These are phyloP conservation scores for Solanum aculeatissimum DNA, from an alignment of 305 asterid genomes.

Conservation along the genomic window DNA sequence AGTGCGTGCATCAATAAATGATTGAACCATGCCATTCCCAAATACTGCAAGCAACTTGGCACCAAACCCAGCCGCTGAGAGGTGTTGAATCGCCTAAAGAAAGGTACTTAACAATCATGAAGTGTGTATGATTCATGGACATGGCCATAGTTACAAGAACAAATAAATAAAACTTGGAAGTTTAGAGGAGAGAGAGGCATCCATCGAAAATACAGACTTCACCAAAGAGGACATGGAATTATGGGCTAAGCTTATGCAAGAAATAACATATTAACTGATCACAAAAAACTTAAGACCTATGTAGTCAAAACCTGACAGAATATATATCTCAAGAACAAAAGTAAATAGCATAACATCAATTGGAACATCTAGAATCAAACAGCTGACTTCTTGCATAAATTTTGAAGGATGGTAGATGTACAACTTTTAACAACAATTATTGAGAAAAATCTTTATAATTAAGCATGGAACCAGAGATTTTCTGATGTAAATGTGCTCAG, in stretches of 20 bases:
- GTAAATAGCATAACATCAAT: background rate
- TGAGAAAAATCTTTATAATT: background rate
- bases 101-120: background rate
- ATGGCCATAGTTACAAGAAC: background rate
- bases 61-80: conserved; percentile 97
- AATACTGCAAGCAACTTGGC: conserved; percentile 94
- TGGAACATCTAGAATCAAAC: background rate
- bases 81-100: conserved; percentile 80
- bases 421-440: background rate
- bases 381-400: background rate
- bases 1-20: conserved; percentile 84
- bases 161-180: background rate
- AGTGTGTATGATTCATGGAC: background rate
- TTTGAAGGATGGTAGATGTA: background rate
- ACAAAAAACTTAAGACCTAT: background rate
- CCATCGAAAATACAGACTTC: background rate
- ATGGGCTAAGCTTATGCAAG: background rate
- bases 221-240: background rate
- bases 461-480: background rate
- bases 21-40: conserved; percentile 99
- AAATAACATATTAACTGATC: background rate
- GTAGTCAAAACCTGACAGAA: background rate
- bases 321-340: background rate
- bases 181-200: background rate
- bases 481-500: background rate